Evolutionary conservation across 345 rosid species (phyloP).

Genomic region (Euphorbia lathyris): DNA sequence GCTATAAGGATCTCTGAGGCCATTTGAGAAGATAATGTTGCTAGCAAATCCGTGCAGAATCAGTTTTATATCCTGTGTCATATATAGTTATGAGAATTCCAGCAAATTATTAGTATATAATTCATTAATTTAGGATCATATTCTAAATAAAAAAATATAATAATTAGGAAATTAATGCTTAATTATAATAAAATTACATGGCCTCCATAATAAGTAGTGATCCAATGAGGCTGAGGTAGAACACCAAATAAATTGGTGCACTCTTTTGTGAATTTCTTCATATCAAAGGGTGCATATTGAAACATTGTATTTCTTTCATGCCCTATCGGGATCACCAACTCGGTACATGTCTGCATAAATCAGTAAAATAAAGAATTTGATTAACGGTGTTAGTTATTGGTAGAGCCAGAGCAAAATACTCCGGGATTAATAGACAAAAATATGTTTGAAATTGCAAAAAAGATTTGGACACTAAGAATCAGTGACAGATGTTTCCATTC

Average conservation of each 20-base stretch:
- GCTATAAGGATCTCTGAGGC: constrained; percentile 55
- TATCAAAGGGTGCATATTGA: constrained; percentile 43
- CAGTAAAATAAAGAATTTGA: too few relatives aligned
- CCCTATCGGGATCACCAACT: constrained; percentile 64
- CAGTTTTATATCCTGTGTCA: constrained; percentile 43
- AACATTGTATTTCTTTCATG: constrained; percentile 49
- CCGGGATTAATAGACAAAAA: too few relatives aligned
- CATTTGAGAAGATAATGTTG: constrained; percentile 63
- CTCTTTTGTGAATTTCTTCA: constrained; percentile 26
- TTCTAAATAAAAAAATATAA: too few relatives aligned
- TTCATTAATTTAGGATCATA: background rate
- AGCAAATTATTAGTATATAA: background rate
- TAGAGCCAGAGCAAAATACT: too few relatives aligned
- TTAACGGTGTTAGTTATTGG: too few relatives aligned
- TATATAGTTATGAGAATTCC: background rate
- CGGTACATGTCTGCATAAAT: constrained; percentile 53
- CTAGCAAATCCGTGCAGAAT: constrained; percentile 44
- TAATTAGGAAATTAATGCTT: background rate
- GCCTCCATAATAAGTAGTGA: constrained; percentile 59
- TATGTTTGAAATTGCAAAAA: too few relatives aligned
- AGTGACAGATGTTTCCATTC: too few relatives aligned
- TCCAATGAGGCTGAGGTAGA: constrained; percentile 68
- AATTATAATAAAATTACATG: constrained; percentile 24
- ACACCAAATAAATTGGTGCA: constrained; percentile 53
- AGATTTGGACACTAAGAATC: too few relatives aligned